Evolutionary conservation across 768 basidiomycete genomes (phyloP), one percentile per base, ranked within the genome.

Genomic region (Infundibulicybe gibba): DNA sequence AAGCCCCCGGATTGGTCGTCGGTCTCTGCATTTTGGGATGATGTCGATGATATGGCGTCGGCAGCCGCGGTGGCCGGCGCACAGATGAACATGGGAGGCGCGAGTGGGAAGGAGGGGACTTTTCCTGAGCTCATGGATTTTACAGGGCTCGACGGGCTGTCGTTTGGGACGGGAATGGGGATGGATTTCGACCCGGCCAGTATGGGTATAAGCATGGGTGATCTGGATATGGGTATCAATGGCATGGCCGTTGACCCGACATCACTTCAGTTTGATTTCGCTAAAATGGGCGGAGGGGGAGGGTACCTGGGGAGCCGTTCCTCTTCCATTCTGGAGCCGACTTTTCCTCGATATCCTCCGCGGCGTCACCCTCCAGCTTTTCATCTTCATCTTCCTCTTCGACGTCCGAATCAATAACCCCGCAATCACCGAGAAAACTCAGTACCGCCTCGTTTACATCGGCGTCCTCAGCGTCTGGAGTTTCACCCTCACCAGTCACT

Each of bases 221-320:
- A 25, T 25, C 3, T 25, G 25, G 8, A 25, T 25, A 8, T 8
- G 8, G 8, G 25, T 25, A 25, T 25, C 25, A 25, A 25, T 25
- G 25, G 25, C 25, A 25, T 81, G 54, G 75, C 77, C 1, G 74
- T 89, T 45, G 83, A 89, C 49, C 85, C 87, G 25, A 81, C 69
- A 53, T 68, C 76, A 6, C 65, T 87, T 11, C 84, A 87, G 56
- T 80, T 67, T 56, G 62, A 72, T 53, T 47, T 57, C 30, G 3
- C 25, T 8, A 25, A 25, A 8, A 3, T 25, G 25, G 25, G n/a
- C n/a, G n/a, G n/a, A n/a, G n/a, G 25, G 25, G 8, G 4, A 8
- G 25, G 25, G 25, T 25, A 25, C 25, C 25, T 8, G 25, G 3
- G 25, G 25, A 25, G 25, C 25, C 25, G 8, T 25, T 25, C 25